Evolutionary conservation across 257 asterid genomes (phyloP), one percentile per base, ranked within the genome.

Genomic region (Capsicum chinense): DNA sequence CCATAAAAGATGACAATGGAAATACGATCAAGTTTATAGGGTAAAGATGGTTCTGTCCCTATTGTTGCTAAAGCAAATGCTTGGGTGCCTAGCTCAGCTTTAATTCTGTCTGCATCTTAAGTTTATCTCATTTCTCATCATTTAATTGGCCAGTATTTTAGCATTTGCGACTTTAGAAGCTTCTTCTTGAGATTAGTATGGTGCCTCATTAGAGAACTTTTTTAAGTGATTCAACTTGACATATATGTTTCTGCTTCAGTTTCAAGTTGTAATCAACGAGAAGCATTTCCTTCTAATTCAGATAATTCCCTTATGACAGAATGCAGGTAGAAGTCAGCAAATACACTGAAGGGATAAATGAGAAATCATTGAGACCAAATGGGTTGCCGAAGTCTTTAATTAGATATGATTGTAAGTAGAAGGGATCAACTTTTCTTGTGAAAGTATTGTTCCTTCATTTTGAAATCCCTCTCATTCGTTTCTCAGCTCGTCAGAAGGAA

Each of bases 241-340:
- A 71, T 71, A n/a, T 71, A 52, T 71, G 56, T 16, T 47, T n/a
- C n/a, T 1, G 39, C 79, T 47, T 71, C 58, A 71, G 17, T n/a
- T 71, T 71, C 39, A 71, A 47, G 58, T 44, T 17, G 58, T 11
- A n/a, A 71, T 47, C 39, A n/a, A n/a, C 7, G 79, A 71, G 58
- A 71, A 78, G 26, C 62, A 76, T 76, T 76, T 57, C 47, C 66
- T 54, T 78, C 64, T 50, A 37, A 67, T 82, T 26, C 50, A 52
- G 66, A 48, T 39, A 52, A 80, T 42, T 67, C 6, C 74, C 70
- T 79, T 76, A 70, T 83, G 86, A 68, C 94, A 97, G 99, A 92
- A 97, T 97, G 99, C 99, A 97, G 94, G 98, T 97, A 79, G 99
- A 97, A 91, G 99, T 97, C 85, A 97, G 98, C 93, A 97, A 95